Percentiles rank a stretch among this genome's conserved stretches.
phyloP scores from a whole-genome alignment of 2,329 filamentous ascomycete species.

The Ceratocystis cacaofunesta region DNA sequence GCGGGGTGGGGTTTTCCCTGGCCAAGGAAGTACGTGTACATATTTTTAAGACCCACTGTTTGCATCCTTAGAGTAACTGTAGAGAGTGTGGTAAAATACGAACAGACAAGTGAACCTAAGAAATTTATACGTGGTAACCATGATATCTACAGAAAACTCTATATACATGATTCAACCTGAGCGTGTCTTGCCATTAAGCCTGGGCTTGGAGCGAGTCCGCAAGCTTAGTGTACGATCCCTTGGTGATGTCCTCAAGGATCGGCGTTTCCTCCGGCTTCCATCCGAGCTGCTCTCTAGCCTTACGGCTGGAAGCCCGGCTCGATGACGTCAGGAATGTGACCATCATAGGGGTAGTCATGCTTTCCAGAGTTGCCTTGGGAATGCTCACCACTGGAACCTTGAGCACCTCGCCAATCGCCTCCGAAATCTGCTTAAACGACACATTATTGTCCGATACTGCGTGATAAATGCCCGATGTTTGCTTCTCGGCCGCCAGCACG shows the following conservation, averaged over 20 bases:
- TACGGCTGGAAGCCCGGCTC: constrained; percentile 25
- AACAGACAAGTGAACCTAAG: background rate
- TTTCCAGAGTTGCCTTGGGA: constrained; percentile 18
- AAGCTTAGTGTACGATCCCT: constrained; percentile 21
- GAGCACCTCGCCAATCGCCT: constrained; percentile 20
- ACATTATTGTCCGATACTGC: constrained; percentile 23
- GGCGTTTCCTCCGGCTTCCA: constrained; percentile 26
- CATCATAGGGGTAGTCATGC: constrained; percentile 24
- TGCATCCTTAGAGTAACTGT: too few species aligned
- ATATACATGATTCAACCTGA: background rate
- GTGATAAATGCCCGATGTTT: constrained; percentile 26
- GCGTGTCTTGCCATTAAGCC: background rate
- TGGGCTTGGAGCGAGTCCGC: constrained; percentile 16
- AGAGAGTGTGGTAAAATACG: too few species aligned
- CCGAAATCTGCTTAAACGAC: constrained; percentile 22
- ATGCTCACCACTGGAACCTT: constrained; percentile 19
- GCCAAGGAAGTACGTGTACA: too few species aligned
- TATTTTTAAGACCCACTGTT: too few species aligned
- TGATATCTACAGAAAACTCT: background rate
- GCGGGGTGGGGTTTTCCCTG: too few species aligned
- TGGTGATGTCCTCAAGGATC: constrained; percentile 25
- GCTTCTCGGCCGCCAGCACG: constrained; percentile 26
- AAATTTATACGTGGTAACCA: background rate
- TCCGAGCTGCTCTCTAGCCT: constrained; percentile 27
- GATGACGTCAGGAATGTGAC: constrained; percentile 24